Conservation (phyloP, 768 basidiomycete species). For the Pleurotus sapidus region DNA sequence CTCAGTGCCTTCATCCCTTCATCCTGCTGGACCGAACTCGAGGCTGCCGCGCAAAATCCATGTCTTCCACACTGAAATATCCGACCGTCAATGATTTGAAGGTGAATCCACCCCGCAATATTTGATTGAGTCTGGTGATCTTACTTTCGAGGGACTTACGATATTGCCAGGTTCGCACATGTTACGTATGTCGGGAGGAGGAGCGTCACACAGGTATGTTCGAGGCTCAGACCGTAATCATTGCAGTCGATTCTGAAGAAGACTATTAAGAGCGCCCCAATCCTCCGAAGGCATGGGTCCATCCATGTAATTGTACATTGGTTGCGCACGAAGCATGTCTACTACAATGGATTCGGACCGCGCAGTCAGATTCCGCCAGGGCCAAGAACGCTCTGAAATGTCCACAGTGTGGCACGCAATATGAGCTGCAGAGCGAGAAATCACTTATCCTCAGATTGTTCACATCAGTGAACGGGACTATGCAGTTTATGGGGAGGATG, state of each 20-base stretch:
- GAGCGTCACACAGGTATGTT: slow-evolving; percentile 17
- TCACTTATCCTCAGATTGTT: slow-evolving; percentile 50
- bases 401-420: slow-evolving; percentile 68
- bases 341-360: slow-evolving; percentile 74
- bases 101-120: neutral
- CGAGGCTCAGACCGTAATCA: slow-evolving; percentile 19
- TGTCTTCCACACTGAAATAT: neutral
- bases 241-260: slow-evolving; percentile 2
- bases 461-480: slow-evolving; percentile 43
- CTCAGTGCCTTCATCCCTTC: too few relatives aligned
- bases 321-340: slow-evolving; percentile 80
- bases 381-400: slow-evolving; percentile 72
- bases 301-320: slow-evolving; percentile 79
- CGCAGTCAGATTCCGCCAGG: slow-evolving; percentile 53
- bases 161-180: slow-evolving; percentile 2
- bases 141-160: neutral
- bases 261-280: slow-evolving; percentile 10
- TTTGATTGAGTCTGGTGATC: too few relatives aligned
- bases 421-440: slow-evolving; percentile 66
- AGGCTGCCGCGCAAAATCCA: neutral
- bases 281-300: slow-evolving; percentile 64
- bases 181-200: slow-evolving; percentile 3
- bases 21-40: too few relatives aligned
- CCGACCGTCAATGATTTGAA: slow-evolving; percentile 5
- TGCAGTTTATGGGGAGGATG: slow-evolving; percentile 50